Evolutionary conservation across 306 rosid species (phyloP).

Genomic region (Ceratonia siliqua): DNA sequence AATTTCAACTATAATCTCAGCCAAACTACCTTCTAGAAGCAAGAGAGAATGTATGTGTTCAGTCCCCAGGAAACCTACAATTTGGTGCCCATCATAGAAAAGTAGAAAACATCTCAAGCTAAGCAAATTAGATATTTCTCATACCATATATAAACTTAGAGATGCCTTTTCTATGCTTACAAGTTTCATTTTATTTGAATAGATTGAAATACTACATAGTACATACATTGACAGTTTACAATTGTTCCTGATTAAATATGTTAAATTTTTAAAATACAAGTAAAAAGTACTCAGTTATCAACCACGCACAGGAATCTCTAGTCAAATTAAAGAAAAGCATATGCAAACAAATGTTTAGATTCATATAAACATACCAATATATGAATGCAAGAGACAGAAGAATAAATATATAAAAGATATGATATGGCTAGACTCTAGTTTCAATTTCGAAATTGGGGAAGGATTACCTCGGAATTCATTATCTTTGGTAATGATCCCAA

Average conservation of each 20-base stretch:
- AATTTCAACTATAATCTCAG: too few species aligned
- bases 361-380: neutral
- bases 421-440: constrained; percentile 12
- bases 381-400: neutral
- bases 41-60: too few species aligned
- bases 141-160: neutral
- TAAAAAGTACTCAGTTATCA: too few species aligned
- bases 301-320: too few species aligned
- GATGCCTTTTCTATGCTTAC: neutral
- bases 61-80: too few species aligned
- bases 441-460: constrained; percentile 13
- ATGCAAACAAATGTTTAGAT: too few species aligned
- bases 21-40: too few species aligned
- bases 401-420: constrained; percentile 11
- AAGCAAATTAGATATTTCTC: neutral
- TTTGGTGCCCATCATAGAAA: neutral
- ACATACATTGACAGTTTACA: neutral
- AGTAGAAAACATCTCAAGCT: neutral
- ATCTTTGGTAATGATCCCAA: constrained; percentile 73
- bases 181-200: neutral
- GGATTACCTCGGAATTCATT: constrained; percentile 63
- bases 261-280: constrained; percentile 28
- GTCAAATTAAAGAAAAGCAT: too few species aligned
- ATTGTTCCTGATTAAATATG: neutral
- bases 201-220: neutral